These are phyloP conservation scores for Aspergillus udagawae DNA, from an alignment of 2,329 filamentous ascomycete species.

Conservation along the genomic window DNA sequence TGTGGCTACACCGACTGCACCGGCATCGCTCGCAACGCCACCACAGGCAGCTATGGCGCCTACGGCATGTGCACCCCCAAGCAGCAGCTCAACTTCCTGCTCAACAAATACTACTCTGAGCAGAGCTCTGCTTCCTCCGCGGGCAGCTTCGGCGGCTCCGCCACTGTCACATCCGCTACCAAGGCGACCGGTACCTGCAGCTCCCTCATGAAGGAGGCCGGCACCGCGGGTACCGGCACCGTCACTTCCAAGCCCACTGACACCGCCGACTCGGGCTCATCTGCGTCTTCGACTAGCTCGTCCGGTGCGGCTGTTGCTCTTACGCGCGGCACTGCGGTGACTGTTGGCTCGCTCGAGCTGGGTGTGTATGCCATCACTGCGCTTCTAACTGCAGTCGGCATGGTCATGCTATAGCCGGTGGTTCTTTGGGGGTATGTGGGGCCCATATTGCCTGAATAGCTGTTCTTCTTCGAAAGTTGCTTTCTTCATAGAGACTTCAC, in stretches of 20 bases:
- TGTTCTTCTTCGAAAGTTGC: neutral
- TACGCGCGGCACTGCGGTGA: constrained; percentile 21
- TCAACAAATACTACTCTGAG: constrained; percentile 32
- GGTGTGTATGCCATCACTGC: constrained; percentile 37
- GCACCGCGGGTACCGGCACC: constrained; percentile 32
- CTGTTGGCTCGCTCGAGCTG: constrained; percentile 33
- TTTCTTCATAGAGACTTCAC: too few species aligned
- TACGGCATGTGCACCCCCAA: constrained; percentile 41
- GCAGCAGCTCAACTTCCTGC: constrained; percentile 43
- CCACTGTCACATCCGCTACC: constrained; percentile 28
- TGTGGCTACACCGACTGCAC: constrained; percentile 38
- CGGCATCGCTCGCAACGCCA: constrained; percentile 38
- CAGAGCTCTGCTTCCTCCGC: constrained; percentile 32
- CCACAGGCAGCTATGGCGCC: constrained; percentile 40
- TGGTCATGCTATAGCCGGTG: constrained; percentile 38
- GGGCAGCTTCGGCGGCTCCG: constrained; percentile 41
- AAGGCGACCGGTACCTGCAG: constrained; percentile 32
- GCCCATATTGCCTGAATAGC: too few species aligned
- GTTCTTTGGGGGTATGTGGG: too few species aligned
- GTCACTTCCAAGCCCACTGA: constrained; percentile 31
- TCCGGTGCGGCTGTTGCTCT: constrained; percentile 26
- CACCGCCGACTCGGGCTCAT: constrained; percentile 12
- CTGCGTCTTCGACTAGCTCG: constrained; percentile 15
- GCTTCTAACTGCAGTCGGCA: constrained; percentile 37
- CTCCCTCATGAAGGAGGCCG: constrained; percentile 35